Evolutionary conservation across 352 stramenopile genomes (phyloP), one percentile per base, ranked within the genome.

Genomic region (Phytophthora pini): DNA sequence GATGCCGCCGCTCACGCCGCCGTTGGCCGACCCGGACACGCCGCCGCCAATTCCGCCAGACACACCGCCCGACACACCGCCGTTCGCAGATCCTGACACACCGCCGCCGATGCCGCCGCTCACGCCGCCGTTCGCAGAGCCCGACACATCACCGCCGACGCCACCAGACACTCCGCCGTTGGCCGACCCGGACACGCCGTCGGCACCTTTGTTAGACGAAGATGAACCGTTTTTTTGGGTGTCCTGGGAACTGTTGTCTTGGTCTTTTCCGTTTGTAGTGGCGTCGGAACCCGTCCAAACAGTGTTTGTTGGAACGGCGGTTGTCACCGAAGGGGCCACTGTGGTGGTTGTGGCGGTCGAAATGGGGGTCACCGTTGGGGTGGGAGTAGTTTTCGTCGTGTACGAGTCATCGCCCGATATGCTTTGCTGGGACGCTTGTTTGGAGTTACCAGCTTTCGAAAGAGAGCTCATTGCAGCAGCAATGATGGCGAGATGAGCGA

Each of bases 401-500:
- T 58, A 64, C 53, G 46, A 57, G 29, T 69, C 52, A 29, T 61
- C 56, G 11, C 24, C 43, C 1, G 56, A 67, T 10, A 50, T 39
- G 27, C 29, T 46, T 45, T 67, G 43, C 27, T 61, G 64, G n/a
- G 34, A 22, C 15, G 66, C 20, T 13, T 54, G 38, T 5, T 9
- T 52, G n/a, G 46, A 43, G n/a, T 40, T 43, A 12, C 58, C 65
- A 34, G 65, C 58, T 45, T 76, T 57, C n/a, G 68, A 43, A 31
- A 76, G 46, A 31, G 62, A 65, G 31, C 49, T 32, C 62, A 76
- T 69, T 27, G 62, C 47, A 36, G 56, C 47, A 5, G 46, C 55
- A 54, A 70, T 61, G 48, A 72, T 32, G 4, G 58, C 62, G 36
- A 76, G 62, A 58, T 76, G 62, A 26, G 68, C 56, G 58, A 76